A percentile compares a stretch with the other conserved stretches of the same genome.
Conservation (phyloP, 768 basidiomycete species). For the Mycena kentingensis region DNA sequence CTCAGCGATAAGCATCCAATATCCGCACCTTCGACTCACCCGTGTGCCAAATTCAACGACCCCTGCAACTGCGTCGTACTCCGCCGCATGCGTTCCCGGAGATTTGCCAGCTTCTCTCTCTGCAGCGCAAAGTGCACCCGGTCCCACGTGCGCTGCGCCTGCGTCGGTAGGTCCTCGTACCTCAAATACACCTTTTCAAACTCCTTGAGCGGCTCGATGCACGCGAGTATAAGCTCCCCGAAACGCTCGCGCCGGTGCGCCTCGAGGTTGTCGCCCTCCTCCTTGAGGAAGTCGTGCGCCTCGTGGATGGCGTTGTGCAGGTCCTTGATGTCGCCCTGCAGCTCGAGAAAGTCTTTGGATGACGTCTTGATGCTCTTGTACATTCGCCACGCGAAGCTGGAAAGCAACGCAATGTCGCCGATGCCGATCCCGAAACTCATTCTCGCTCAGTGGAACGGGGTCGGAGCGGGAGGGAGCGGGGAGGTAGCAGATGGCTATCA, state of each 20-base stretch:
- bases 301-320: slow-evolving; percentile 11
- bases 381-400: slow-evolving; percentile 6
- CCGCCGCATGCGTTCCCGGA: slow-evolving; percentile 11
- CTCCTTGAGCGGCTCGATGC: slow-evolving; percentile 8
- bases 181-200: slow-evolving; percentile 10
- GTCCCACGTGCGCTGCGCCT: slow-evolving; percentile 22
- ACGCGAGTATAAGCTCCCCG: slow-evolving; percentile 6
- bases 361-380: slow-evolving; percentile 16
- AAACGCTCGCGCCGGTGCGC: slow-evolving; percentile 15
- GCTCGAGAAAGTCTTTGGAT: slow-evolving; percentile 10
- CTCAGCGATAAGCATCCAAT: not conserved
- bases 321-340: slow-evolving; percentile 6
- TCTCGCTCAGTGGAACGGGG: too few species aligned
- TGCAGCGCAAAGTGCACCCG: slow-evolving; percentile 21
- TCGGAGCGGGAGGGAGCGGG: too few species aligned
- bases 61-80: slow-evolving; percentile 11
- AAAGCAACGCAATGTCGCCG: slow-evolving; percentile 13
- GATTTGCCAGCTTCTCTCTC: slow-evolving; percentile 15
- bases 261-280: slow-evolving; percentile 12
- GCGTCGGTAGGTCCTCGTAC: slow-evolving; percentile 20
- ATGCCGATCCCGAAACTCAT: slow-evolving; percentile 18
- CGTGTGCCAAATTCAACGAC: slow-evolving; percentile 12
- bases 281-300: slow-evolving; percentile 11
- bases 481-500: too few species aligned
- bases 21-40: not conserved